Percentiles rank a stretch among this genome's conserved stretches.
Evolutionary conservation across 192 early-diverging fungal species (phyloP).

Genomic region (Chytriomyces sp.): DNA sequence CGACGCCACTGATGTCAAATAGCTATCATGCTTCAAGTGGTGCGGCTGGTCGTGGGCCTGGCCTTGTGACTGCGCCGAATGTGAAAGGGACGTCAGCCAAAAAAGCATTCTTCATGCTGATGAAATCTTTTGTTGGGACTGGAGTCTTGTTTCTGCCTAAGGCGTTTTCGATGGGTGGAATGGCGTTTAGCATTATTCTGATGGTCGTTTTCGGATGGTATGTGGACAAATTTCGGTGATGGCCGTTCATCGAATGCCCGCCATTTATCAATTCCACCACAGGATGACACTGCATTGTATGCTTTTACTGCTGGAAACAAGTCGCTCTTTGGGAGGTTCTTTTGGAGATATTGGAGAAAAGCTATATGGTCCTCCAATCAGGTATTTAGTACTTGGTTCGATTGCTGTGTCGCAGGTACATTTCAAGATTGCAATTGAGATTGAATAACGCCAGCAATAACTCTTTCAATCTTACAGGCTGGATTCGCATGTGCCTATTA

Average conservation of each 20-base stretch:
- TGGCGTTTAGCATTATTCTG: constrained; percentile 51
- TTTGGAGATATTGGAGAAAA: constrained; percentile 63
- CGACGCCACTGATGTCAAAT: constrained; percentile 39
- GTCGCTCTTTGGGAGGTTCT: constrained; percentile 53
- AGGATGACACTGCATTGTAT: constrained; percentile 57
- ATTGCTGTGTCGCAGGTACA: constrained; percentile 61
- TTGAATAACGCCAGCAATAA: background rate
- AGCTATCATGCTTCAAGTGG: background rate
- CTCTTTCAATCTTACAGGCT: constrained; percentile 59
- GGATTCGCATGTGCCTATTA: constrained; percentile 89
- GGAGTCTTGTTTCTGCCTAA: constrained; percentile 68
- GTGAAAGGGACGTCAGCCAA: constrained; percentile 54
- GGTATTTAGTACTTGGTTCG: constrained; percentile 50
- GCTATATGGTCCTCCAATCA: constrained; percentile 53
- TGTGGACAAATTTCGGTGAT: background rate
- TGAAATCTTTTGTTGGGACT: constrained; percentile 70
- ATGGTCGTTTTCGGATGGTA: constrained; percentile 54
- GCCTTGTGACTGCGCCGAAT: constrained; percentile 33
- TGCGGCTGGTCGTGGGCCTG: constrained; percentile 19
- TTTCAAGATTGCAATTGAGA: background rate
- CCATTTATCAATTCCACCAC: background rate
- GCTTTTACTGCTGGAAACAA: constrained; percentile 58
- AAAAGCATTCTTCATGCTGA: constrained; percentile 63
- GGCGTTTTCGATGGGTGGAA: constrained; percentile 63
- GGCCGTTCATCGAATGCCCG: background rate